These are phyloP conservation scores for Sporothrix mexicana DNA, from an alignment of 2,329 filamentous ascomycete genomes.

Conservation along the genomic window DNA sequence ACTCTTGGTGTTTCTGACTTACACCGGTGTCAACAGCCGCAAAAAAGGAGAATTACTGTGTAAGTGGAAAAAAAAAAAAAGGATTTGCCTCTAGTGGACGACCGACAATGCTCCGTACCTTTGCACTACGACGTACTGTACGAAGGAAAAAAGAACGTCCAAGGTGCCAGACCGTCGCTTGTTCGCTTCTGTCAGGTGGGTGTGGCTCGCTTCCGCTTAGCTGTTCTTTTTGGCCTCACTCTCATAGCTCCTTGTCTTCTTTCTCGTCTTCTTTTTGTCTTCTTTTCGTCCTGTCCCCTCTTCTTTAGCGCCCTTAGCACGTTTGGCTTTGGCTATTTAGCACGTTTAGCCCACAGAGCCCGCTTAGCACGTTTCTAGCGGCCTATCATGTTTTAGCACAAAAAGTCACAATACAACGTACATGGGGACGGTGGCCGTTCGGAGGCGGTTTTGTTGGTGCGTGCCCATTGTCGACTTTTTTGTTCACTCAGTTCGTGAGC, in stretches of 20 bases:
- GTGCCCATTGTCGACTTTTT: background rate
- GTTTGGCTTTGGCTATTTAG: background rate
- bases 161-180: background rate
- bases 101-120: slow-evolving; percentile 3
- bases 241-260: background rate
- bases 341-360: background rate
- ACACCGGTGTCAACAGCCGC: background rate
- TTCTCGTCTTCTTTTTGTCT: background rate
- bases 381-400: slow-evolving; percentile 17
- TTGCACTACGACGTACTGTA: slow-evolving; percentile 19
- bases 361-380: background rate
- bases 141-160: slow-evolving; percentile 8
- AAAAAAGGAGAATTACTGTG: background rate
- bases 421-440: background rate
- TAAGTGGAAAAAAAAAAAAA: background rate
- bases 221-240: background rate
- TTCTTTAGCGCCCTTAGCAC: slow-evolving; percentile 13
- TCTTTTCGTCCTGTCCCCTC: background rate
- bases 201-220: background rate
- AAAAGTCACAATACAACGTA: background rate
- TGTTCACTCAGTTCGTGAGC: background rate
- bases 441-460: background rate
- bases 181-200: background rate
- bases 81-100: background rate
- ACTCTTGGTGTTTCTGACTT: too few relatives aligned